A percentile compares a stretch with the other conserved stretches of the same genome.
These are phyloP conservation scores for Botrytis aclada DNA, from an alignment of 2,329 filamentous ascomycete genomes.

Conservation along the genomic window DNA sequence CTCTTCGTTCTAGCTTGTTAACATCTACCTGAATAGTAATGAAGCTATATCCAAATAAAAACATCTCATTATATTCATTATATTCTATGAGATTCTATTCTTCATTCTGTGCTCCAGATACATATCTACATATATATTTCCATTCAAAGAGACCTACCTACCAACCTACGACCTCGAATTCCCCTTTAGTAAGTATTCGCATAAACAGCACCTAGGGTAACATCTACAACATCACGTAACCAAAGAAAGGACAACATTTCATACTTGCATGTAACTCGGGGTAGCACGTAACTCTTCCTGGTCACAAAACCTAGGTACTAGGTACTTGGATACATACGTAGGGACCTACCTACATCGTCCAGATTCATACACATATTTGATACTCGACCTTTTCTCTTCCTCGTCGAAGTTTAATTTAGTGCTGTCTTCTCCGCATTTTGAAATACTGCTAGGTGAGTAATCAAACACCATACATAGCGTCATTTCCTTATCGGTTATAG, in stretches of 20 bases:
- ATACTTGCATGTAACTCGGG: not conserved
- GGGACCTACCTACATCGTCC: not conserved
- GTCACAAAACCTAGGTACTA: not conserved
- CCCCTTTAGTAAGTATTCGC: not conserved
- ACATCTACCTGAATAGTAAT: not conserved
- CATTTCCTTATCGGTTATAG: not conserved
- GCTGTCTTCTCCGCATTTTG: constrained; percentile 14
- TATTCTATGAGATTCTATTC: not conserved
- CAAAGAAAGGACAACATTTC: too few species aligned
- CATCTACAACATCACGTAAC: too few species aligned
- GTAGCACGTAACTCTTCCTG: not conserved
- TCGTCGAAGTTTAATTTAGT: not conserved
- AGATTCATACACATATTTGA: not conserved
- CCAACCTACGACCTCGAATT: not conserved
- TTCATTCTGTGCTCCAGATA: not conserved
- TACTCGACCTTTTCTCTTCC: not conserved
- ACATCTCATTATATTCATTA: not conserved
- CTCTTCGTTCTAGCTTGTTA: not conserved
- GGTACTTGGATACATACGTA: not conserved
- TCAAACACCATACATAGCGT: not conserved
- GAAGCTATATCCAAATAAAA: not conserved
- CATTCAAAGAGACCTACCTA: not conserved
- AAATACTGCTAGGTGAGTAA: not conserved
- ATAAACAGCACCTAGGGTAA: not conserved
- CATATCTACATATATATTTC: not conserved